phyloP scores from a whole-genome alignment of 176 grass and related monocot genomes.

The Areca catechu region DNA sequence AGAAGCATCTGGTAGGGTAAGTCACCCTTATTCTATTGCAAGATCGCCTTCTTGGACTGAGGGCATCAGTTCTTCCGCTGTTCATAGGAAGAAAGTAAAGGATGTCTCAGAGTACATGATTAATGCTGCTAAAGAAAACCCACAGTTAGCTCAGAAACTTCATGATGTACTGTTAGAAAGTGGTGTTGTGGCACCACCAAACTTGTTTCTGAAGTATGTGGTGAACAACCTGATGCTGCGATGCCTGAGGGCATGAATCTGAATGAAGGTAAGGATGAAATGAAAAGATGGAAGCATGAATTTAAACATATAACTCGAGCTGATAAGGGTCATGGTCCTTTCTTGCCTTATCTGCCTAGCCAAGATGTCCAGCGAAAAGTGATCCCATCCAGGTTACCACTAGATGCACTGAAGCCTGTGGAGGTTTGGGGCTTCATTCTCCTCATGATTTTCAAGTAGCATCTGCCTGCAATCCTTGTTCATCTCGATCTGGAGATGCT shows the following conservation, averaged over 20 bases:
- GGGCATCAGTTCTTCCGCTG: slow-evolving; percentile 37
- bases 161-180: slow-evolving; percentile 94
- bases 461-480: background rate
- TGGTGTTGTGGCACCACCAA: slow-evolving; percentile 82
- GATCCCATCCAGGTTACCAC: background rate
- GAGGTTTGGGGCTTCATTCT: slow-evolving; percentile 34
- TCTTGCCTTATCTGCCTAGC: slow-evolving; percentile 31
- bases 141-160: slow-evolving; percentile 80
- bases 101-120: slow-evolving; percentile 99
- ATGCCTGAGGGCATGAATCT: slow-evolving; percentile 5
- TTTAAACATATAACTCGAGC: slow-evolving; percentile 2
- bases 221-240: slow-evolving; percentile 49
- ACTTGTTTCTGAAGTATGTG: slow-evolving; percentile 86
- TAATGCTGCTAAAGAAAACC: slow-evolving; percentile 96
- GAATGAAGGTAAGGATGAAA: slow-evolving; percentile 32
- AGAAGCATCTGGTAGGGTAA: slow-evolving; percentile 11
- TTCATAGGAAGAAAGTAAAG: slow-evolving; percentile 87
- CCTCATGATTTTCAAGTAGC: slow-evolving; percentile 15
- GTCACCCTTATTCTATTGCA: slow-evolving; percentile 7
- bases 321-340: slow-evolving; percentile 46
- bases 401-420: slow-evolving; percentile 42
- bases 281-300: slow-evolving; percentile 17
- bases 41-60: slow-evolving; percentile 20
- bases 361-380: slow-evolving; percentile 1
- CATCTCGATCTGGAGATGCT: slow-evolving; percentile 13